These are phyloP conservation scores for Trichoderma endophyticum DNA, from an alignment of 2,329 filamentous ascomycete genomes.

Conservation along the genomic window DNA sequence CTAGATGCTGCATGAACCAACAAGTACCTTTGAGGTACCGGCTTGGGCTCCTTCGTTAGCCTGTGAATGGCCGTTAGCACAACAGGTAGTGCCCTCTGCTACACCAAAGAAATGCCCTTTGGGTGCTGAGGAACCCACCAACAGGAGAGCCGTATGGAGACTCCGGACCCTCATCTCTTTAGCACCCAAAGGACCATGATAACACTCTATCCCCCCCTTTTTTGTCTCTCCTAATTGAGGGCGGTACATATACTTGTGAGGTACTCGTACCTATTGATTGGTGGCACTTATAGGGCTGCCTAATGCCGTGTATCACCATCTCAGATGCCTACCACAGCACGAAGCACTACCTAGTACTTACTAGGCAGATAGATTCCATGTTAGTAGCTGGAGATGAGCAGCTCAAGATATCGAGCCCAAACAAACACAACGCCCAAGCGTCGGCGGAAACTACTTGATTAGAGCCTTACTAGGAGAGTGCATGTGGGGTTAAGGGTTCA, in stretches of 20 bases:
- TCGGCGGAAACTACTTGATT: neutral
- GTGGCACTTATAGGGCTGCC: neutral
- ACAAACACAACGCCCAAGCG: neutral
- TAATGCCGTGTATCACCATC: neutral
- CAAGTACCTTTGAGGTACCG: neutral
- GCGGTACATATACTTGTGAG: neutral
- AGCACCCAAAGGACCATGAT: neutral
- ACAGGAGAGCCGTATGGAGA: neutral
- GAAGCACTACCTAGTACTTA: neutral
- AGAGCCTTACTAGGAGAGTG: neutral
- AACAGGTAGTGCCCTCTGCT: neutral
- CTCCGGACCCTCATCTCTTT: neutral
- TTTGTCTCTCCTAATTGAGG: neutral
- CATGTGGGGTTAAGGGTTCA: neutral
- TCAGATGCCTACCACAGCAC: neutral
- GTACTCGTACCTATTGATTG: neutral
- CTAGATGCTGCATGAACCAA: neutral
- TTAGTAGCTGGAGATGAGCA: neutral
- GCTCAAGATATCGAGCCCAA: neutral
- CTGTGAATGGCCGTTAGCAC: neutral
- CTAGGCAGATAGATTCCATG: neutral
- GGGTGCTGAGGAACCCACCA: conserved; percentile 5
- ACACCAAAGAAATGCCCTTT: neutral
- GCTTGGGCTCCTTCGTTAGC: neutral
- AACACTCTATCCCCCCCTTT: neutral